Evolutionary conservation across 768 basidiomycete genomes (phyloP), one percentile per base, ranked within the genome.

Genomic region (Lentinula boryana): DNA sequence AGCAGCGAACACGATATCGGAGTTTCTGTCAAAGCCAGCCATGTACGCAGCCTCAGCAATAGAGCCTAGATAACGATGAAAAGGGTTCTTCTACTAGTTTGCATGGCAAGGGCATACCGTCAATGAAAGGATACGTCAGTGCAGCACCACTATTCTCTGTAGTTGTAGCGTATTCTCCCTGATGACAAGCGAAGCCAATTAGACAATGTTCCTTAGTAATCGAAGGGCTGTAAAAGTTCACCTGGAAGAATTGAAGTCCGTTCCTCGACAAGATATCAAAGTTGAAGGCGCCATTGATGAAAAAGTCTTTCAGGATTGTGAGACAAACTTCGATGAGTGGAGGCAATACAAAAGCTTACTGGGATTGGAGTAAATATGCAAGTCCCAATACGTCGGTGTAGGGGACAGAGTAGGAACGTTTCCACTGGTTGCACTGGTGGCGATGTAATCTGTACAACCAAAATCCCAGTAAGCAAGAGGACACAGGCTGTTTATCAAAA

Each of bases 31-130:
- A 5, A 87, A 66, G 2, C 87, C 86, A 1, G 83, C 87, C 86
- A 87, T 87, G 67, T 82, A 88, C 1, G 84, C 83, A 2, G 86
- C 87, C 66, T 88, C 87, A 12, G 78, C 80, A 2, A 78, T 71
- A 48, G 84, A 71, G 61, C 80, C 84, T 84, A 33, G 1, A 56
- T 5, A 31, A 13, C 18, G 21, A 13, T 41, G 38, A 41, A 13
- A 32, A 10, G 31, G 36, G 13, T 38, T 8, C 7, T 38, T 8
- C 36, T 8, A 9, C 36, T 38, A 38, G 36, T 13, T 38, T 8
- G 36, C 7, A 49, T 46, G 16, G 2, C n/a, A 53, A 41, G 8
- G 8, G 4, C 75, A 56, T 61, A 85, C 84, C 78, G 67, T 80
- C 75, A 68, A 86, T 75, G 12, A 81, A 82, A 0, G 85, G 85